Evolutionary conservation across 139 green algal genomes (phyloP).

Genomic region (Chlamydomonas sp.): DNA sequence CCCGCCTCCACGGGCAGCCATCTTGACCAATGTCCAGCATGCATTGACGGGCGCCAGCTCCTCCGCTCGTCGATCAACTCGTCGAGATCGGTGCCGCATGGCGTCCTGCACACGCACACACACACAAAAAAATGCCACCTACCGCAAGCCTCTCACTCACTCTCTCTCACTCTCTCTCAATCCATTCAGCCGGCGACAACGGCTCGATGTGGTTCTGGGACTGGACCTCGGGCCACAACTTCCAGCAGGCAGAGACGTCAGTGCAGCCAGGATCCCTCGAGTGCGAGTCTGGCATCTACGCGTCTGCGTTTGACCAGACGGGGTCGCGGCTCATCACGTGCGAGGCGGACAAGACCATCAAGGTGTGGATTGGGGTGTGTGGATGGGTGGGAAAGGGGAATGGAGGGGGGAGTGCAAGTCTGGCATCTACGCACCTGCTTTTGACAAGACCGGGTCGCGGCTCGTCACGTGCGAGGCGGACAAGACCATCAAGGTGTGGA

Average conservation of each 20-base stretch:
- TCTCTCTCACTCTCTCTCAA: slow-evolving; percentile 7
- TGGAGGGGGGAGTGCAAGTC: slow-evolving; percentile 69
- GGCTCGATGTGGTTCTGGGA: slow-evolving; percentile 78
- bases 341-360: slow-evolving; percentile 95
- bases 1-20: too few species aligned
- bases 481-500: slow-evolving; percentile 99
- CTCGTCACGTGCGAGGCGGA: slow-evolving; percentile 57
- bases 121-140: too few species aligned
- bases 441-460: slow-evolving; percentile 32
- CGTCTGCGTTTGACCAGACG: slow-evolving; percentile 37
- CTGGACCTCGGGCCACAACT: slow-evolving; percentile 89
- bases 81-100: too few species aligned
- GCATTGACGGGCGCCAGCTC: too few species aligned
- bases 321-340: slow-evolving; percentile 23
- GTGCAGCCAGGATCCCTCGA: slow-evolving; percentile 93
- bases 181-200: slow-evolving; percentile 52
- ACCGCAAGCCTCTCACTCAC: background rate
- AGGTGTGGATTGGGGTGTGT: too few species aligned
- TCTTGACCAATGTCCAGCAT: too few species aligned
- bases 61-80: too few species aligned
- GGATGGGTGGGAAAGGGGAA: too few species aligned
- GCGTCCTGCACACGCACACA: too few species aligned
- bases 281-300: slow-evolving; percentile 43
- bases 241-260: slow-evolving; percentile 76
- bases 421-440: slow-evolving; percentile 42